Base-by-base conservation (phyloP, 2,329 filamentous ascomycete genomes). In the Pochonia chlamydosporia region DNA sequence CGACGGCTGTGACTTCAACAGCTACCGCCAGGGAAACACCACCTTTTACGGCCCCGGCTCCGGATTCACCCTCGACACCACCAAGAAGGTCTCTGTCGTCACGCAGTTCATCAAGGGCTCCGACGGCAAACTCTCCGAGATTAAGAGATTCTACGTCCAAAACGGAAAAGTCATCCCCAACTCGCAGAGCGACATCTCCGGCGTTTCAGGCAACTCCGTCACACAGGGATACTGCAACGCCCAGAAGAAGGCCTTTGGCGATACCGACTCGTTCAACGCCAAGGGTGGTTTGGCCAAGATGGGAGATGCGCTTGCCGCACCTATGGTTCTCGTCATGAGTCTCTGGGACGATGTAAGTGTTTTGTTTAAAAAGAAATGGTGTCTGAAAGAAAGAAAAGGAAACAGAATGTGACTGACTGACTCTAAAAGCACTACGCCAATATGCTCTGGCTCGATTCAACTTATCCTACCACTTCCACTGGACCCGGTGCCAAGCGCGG, bases 371-470 rank as follows among this genome's bases (percentile, higher is more conserved):
- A 28, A 28, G 26, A 20, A 20, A 3, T 9, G 10, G 10, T 26
- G 11, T 26, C 14, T 20, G n/a, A 18, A 23, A 24, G 10, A 21
- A 18, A n/a, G 16, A 42, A 7, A 42, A 20, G 26, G 16, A 11
- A 39, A 31, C 18, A 13, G 2, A 21, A 40, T 13, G 11, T 3
- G 18, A 33, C 25, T 5, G 28, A 24, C 21, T 35, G 13, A 36
- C 18, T 7, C 9, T 23, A 18, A 10, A n/a, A 65, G 63, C 77
- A 86, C 66, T 65, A 76, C 50, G 68, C 78, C 59, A 75, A 84
- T 68, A 88, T 89, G 84, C 76, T 85, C 58, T 89, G 85, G 85
- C 77, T 89, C 57, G 85, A 89, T 71, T 79, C 77, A 51, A 76
- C 70, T 61, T 85, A 78, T 71, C 83, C 84, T 42, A 69, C 70